Evolutionary conservation across 2,329 filamentous ascomycete species (phyloP).

Genomic region (Colletotrichum sp.): DNA sequence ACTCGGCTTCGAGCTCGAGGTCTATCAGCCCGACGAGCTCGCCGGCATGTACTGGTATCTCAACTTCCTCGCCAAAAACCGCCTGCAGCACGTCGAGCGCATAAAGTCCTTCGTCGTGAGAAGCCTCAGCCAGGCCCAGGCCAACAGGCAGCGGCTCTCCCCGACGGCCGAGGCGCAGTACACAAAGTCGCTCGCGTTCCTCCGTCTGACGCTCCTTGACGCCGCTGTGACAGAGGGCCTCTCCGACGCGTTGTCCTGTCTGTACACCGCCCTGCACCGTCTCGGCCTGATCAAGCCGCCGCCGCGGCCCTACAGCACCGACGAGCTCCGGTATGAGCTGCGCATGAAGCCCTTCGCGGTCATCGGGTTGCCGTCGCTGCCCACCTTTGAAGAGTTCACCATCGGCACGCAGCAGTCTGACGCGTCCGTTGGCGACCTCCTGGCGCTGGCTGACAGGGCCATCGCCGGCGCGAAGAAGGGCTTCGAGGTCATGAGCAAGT

Average conservation of each 20-base stretch:
- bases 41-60: slow-evolving; percentile 92
- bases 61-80: slow-evolving; percentile 72
- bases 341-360: slow-evolving; percentile 84
- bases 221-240: slow-evolving; percentile 66
- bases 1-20: slow-evolving; percentile 90
- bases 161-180: slow-evolving; percentile 47
- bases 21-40: slow-evolving; percentile 87
- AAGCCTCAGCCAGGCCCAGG: slow-evolving; percentile 34
- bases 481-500: slow-evolving; percentile 60
- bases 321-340: slow-evolving; percentile 76
- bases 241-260: slow-evolving; percentile 57
- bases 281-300: slow-evolving; percentile 57
- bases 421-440: slow-evolving; percentile 42
- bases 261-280: slow-evolving; percentile 72
- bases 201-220: slow-evolving; percentile 68
- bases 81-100: slow-evolving; percentile 72
- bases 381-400: slow-evolving; percentile 66
- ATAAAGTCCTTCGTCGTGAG: slow-evolving; percentile 70
- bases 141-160: slow-evolving; percentile 24
- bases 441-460: slow-evolving; percentile 50
- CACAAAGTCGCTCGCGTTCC: slow-evolving; percentile 55
- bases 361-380: slow-evolving; percentile 71
- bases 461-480: slow-evolving; percentile 56
- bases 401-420: slow-evolving; percentile 45
- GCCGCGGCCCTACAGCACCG: slow-evolving; percentile 68